phyloP scores from a whole-genome alignment of 2,329 filamentous ascomycete species.

The Chaetomiaceae sp. region DNA sequence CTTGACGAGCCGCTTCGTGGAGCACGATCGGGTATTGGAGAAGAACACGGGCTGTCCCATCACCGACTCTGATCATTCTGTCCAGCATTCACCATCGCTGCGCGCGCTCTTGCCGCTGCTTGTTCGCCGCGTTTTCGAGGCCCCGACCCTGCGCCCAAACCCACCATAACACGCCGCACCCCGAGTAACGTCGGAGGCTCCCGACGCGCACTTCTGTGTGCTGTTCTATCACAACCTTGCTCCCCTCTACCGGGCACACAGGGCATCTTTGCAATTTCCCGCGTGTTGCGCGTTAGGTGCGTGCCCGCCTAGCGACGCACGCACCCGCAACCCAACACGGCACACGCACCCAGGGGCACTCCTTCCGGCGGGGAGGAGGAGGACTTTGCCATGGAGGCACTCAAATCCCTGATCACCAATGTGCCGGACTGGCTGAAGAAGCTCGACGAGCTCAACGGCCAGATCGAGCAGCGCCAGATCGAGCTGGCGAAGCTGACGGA shows the following conservation, averaged over 20 bases:
- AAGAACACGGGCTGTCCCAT: too few relatives aligned
- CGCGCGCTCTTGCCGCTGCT: too few relatives aligned
- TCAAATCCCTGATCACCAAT: constrained; percentile 48
- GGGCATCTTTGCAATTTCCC: background rate
- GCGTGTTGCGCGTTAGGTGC: constrained; percentile 20
- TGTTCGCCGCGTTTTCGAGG: too few relatives aligned
- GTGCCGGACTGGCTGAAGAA: constrained; percentile 55
- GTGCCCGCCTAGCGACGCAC: constrained; percentile 22
- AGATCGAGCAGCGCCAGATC: constrained; percentile 56
- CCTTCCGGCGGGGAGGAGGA: constrained; percentile 23
- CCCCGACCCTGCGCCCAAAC: too few relatives aligned
- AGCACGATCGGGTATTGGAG: too few relatives aligned
- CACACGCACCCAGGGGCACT: constrained; percentile 7
- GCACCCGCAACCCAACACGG: constrained; percentile 21
- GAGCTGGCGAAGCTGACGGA: constrained; percentile 44
- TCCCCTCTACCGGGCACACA: background rate
- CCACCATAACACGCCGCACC: too few relatives aligned
- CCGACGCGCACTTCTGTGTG: too few relatives aligned
- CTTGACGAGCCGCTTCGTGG: too few relatives aligned
- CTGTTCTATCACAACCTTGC: too few relatives aligned
- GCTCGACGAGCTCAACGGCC: constrained; percentile 53
- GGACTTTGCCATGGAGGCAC: constrained; percentile 45
- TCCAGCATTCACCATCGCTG: too few relatives aligned
- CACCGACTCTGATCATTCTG: too few relatives aligned
- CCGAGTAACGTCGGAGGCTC: too few relatives aligned